Evolutionary conservation across 352 stramenopile species (phyloP).

Genomic region (Pythium myriotylum): DNA sequence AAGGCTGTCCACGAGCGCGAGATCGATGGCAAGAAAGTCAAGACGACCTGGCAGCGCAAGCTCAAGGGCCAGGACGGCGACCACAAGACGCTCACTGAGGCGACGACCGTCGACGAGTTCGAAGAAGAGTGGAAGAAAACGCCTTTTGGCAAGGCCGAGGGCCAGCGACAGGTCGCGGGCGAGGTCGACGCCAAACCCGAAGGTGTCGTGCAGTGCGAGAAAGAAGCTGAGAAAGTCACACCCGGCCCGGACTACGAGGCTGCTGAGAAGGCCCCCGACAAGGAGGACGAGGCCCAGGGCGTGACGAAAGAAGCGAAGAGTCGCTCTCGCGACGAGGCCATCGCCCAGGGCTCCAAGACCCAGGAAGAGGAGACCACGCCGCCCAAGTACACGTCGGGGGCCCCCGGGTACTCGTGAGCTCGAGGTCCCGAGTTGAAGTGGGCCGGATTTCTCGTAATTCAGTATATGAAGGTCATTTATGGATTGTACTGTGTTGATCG

Average conservation of each 20-base stretch:
- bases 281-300: constrained; percentile 36
- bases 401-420: constrained; percentile 12
- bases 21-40: constrained; percentile 67
- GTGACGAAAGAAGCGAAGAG: constrained; percentile 38
- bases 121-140: constrained; percentile 53
- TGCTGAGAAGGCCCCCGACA: constrained; percentile 40
- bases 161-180: constrained; percentile 6
- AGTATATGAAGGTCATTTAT: background rate
- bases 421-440: background rate
- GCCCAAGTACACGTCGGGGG: constrained; percentile 26
- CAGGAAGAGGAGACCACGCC: constrained; percentile 77
- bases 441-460: background rate
- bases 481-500: background rate
- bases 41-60: constrained; percentile 51
- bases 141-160: constrained; percentile 44
- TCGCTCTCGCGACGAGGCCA: constrained; percentile 49
- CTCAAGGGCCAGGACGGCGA: constrained; percentile 54
- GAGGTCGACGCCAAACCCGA: constrained; percentile 21
- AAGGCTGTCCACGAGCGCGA: constrained; percentile 74
- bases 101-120: constrained; percentile 53
- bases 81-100: constrained; percentile 45
- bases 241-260: constrained; percentile 30
- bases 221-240: constrained; percentile 18
- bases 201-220: constrained; percentile 21
- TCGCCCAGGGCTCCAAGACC: constrained; percentile 54